Base-by-base conservation (phyloP, 192 early-diverging fungal species). In the Linnemannia hyalina region DNA sequence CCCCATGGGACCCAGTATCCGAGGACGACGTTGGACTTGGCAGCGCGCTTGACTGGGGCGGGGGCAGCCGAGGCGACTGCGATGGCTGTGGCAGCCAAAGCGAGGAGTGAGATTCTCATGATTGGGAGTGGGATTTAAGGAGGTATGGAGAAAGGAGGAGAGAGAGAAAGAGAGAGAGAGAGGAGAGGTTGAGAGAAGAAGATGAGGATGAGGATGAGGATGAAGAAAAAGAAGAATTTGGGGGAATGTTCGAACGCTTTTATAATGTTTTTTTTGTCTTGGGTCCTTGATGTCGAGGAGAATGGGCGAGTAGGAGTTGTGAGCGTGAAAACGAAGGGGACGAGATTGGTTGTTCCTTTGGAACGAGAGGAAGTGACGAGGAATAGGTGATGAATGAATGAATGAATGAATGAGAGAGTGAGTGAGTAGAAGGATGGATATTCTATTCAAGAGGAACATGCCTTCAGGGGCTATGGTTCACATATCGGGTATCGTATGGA, bases 1-100 rank as follows among this genome's bases (percentile, higher is more conserved):
- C 84, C 84, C 84, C 84, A 86, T 29, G 84, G 84, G 36, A 86
- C 84, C 84, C 84, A 86, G 84, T 86, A 86, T 60, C 84, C 84
- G 52, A 86, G 71, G 41, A 86, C 79, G 41, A 86, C 75, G 46
- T 81, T 86, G 80, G 74, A n/a, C 18, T n/a, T 22, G 20, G 79
- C 72, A 60, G 84, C 84, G 47, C 84, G 84, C 79, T 86, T 86
- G 57, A 80, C 74, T 1, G 60, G 60, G 36, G 81, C 71, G 36
- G 84, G 84, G 15, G 65, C 80, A 5, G 79, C 80, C 32, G 74
- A 74, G 68, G 76, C 79, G 40, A 69, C 32, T 72, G 84, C 79
- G 54, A 86, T 32, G 72, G 80, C 84, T 35, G 79, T 73, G 38
- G 75, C 84, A 63, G 84, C 84, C 75, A 86, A 75, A 32, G 84